phyloP scores from a whole-genome alignment of 257 asterid genomes.

The Orobanche coerulescens region DNA sequence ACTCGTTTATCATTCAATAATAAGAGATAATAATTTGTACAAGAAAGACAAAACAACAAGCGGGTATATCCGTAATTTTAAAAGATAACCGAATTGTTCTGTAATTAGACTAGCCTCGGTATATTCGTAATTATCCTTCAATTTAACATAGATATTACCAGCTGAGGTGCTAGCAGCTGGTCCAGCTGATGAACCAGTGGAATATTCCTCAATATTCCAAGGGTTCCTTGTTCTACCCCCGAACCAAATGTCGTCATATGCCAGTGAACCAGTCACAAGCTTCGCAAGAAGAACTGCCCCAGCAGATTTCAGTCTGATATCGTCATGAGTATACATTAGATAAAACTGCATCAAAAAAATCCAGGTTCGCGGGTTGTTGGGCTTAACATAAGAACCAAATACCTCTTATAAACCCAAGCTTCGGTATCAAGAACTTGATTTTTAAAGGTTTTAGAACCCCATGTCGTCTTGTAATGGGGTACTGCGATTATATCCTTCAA shows the following conservation, averaged over 20 bases:
- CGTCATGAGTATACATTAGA: background rate
- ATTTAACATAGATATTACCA: conserved; percentile 32
- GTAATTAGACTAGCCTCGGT: background rate
- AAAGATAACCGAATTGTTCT: background rate
- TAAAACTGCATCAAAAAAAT: background rate
- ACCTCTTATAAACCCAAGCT: conserved; percentile 95
- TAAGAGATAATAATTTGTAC: background rate
- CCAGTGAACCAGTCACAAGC: conserved; percentile 81
- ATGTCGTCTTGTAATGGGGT: conserved; percentile 81
- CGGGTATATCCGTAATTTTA: background rate
- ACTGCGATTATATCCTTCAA: conserved; percentile 90
- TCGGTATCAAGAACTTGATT: conserved; percentile 77
- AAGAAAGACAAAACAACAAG: background rate
- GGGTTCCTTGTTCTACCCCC: conserved; percentile 97
- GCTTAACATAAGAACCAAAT: background rate
- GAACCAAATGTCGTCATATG: conserved; percentile 93
- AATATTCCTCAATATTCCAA: conserved; percentile 83
- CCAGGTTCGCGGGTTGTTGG: background rate
- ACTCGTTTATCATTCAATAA: background rate
- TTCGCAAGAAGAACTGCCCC: conserved; percentile 91
- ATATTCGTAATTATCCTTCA: background rate
- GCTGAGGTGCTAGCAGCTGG: conserved; percentile 90
- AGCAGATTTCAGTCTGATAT: conserved; percentile 65
- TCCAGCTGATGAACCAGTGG: conserved; percentile 99
- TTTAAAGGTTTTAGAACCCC: conserved; percentile 75